Evolutionary conservation across 768 basidiomycete genomes (phyloP), one percentile per base, ranked within the genome.

Genomic region (Ephemerocybe angulata): DNA sequence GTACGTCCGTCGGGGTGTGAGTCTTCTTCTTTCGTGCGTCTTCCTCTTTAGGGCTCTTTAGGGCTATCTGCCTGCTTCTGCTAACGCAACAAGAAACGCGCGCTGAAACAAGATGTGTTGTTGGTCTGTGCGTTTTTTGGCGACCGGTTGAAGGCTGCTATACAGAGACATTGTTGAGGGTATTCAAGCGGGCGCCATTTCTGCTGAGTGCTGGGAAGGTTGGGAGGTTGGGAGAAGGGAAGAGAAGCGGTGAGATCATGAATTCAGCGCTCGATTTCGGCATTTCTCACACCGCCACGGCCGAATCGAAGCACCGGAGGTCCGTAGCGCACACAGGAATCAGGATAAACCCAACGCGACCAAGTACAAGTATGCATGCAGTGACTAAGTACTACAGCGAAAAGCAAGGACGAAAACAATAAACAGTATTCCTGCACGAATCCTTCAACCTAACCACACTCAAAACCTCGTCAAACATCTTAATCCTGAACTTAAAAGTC

Each of bases 11-110:
- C n/a, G n/a, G n/a, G n/a, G n/a, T n/a, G n/a, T 25, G 12, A 48
- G 24, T 48, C 28, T 28, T 28, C 24, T 17, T 48, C 46, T 8
- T 35, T 8, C 33, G 8, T 35, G 8, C 33, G 33, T 35, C 17
- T 8, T 35, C 33, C 8, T 42, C 15, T 46, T 28, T 25, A 24
- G 22, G 13, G 27, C 48, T 30, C 28, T 50, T 50, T 50, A 3
- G 30, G 31, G 30, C 48, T 50, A 50, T 22, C 48, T 50, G n/a
- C 31, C 48, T 5, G 17, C 10, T 33, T 33, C 48, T 50, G 29
- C 48, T n/a, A n/a, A n/a, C 24, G 48, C 31, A 50, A 50, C 48
- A 50, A 50, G 30, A 50, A 50, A 33, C 15, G 48, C 48, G 48
- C 29, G 29, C 30, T 50, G 48, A 35, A 50, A 50, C 48, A 50